These are phyloP conservation scores for Claviceps monticola DNA, from an alignment of 2,329 filamentous ascomycete genomes.

Conservation along the genomic window DNA sequence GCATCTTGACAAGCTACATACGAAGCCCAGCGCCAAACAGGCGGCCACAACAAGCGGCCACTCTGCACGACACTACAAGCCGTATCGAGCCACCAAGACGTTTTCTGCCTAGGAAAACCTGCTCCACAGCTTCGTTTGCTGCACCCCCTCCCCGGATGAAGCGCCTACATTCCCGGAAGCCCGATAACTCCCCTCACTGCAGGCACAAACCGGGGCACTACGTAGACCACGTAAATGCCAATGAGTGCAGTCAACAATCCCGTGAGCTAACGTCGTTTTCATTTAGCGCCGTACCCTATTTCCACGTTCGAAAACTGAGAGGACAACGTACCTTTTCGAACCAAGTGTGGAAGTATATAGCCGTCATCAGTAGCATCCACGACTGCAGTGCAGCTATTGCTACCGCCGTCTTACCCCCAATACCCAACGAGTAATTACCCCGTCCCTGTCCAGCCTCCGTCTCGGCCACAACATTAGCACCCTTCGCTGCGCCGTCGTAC, in stretches of 20 bases:
- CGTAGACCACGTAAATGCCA: slow-evolving; percentile 36
- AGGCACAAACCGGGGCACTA: slow-evolving; percentile 37
- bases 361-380: slow-evolving; percentile 99
- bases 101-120: no score
- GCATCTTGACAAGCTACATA: no score
- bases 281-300: not conserved
- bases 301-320: no score
- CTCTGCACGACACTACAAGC: no score
- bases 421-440: slow-evolving; percentile 21
- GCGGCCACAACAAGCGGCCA: no score
- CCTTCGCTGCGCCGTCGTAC: slow-evolving; percentile 50
- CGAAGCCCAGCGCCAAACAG: no score
- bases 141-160: not conserved
- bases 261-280: slow-evolving; percentile 29
- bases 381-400: slow-evolving; percentile 56
- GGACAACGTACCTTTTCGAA: slow-evolving; percentile 67
- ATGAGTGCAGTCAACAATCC: slow-evolving; percentile 34
- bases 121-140: no score
- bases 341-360: slow-evolving; percentile 97
- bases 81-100: no score
- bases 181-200: slow-evolving; percentile 31
- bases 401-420: slow-evolving; percentile 42
- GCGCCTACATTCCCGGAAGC: slow-evolving; percentile 25
- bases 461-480: slow-evolving; percentile 35
- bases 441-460: slow-evolving; percentile 11